Percentiles rank a stretch among this genome's conserved stretches.
Conservation (phyloP, 139 green algal genomes). For the Closterium sp. region DNA sequence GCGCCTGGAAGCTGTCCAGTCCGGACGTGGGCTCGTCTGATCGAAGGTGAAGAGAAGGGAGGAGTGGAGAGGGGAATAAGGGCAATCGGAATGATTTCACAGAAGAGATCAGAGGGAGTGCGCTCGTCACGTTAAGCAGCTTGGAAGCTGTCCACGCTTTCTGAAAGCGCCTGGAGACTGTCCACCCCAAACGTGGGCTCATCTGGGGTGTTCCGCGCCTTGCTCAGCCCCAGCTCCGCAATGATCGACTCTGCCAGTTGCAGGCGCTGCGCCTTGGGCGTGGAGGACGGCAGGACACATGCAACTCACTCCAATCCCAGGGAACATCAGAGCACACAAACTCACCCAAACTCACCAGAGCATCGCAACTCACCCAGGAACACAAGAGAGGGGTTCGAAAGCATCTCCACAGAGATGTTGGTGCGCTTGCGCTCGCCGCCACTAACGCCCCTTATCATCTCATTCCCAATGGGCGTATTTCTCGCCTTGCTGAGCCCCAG, state of each 20-base stretch:
- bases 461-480: conserved; percentile 41
- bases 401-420: conserved; percentile 42
- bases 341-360: not conserved
- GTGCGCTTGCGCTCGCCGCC: conserved; percentile 39
- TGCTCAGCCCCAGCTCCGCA: conserved; percentile 39
- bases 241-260: no score
- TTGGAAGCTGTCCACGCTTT: conserved; percentile 53
- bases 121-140: conserved; percentile 4
- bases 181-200: conserved; percentile 43
- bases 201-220: conserved; percentile 31
- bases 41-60: no score
- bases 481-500: conserved; percentile 40
- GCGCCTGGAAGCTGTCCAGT: conserved; percentile 53
- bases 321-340: not conserved
- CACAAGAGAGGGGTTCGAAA: not conserved
- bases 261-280: conserved; percentile 31
- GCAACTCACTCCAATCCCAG: no score
- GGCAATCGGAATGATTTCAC: no score
- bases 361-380: not conserved
- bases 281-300: conserved; percentile 26
- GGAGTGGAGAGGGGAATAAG: no score
- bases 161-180: conserved; percentile 54
- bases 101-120: no score
- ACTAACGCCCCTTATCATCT: conserved; percentile 17
- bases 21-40: conserved; percentile 47